phyloP scores from a whole-genome alignment of 176 grass and related monocot species.

The Coix lacrymajobi region DNA sequence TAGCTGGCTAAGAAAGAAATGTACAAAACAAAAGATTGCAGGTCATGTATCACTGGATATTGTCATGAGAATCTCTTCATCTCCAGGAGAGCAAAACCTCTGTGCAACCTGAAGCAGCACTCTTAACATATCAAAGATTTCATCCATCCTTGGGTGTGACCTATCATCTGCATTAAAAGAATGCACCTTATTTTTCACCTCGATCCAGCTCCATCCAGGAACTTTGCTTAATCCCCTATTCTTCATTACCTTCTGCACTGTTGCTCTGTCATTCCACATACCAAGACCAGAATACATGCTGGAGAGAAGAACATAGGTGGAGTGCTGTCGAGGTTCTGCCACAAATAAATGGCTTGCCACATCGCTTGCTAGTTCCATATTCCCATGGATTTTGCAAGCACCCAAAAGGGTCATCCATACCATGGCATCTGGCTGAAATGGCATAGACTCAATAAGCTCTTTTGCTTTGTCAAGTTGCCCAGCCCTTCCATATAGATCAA shows the following conservation, averaged over 20 bases:
- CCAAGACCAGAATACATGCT: slow-evolving; percentile 56
- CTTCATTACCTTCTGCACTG: slow-evolving; percentile 61
- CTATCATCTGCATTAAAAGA: slow-evolving; percentile 68
- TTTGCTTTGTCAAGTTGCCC: slow-evolving; percentile 59
- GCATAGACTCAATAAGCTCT: slow-evolving; percentile 63
- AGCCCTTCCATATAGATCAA: slow-evolving; percentile 63
- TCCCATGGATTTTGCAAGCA: slow-evolving; percentile 56
- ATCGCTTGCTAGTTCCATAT: slow-evolving; percentile 50
- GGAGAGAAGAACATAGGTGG: slow-evolving; percentile 61
- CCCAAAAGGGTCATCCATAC: slow-evolving; percentile 73
- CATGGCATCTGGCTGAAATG: slow-evolving; percentile 59
- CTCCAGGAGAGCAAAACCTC: not conserved
- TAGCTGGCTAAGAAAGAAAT: slow-evolving; percentile 7
- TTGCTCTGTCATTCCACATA: slow-evolving; percentile 61
- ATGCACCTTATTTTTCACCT: slow-evolving; percentile 53
- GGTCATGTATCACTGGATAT: slow-evolving; percentile 4
- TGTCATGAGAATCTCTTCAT: slow-evolving; percentile 9
- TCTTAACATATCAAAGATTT: slow-evolving; percentile 44
- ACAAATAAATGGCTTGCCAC: slow-evolving; percentile 41
- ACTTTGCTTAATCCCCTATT: slow-evolving; percentile 56
- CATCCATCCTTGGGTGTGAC: slow-evolving; percentile 33
- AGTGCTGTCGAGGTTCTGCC: slow-evolving; percentile 48
- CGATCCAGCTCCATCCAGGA: slow-evolving; percentile 80
- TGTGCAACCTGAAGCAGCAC: slow-evolving; percentile 31
- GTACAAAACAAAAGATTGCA: not conserved